Base-by-base conservation (phyloP, 1,284 basidiomycete genomes). In the Ustilago nuda region DNA sequence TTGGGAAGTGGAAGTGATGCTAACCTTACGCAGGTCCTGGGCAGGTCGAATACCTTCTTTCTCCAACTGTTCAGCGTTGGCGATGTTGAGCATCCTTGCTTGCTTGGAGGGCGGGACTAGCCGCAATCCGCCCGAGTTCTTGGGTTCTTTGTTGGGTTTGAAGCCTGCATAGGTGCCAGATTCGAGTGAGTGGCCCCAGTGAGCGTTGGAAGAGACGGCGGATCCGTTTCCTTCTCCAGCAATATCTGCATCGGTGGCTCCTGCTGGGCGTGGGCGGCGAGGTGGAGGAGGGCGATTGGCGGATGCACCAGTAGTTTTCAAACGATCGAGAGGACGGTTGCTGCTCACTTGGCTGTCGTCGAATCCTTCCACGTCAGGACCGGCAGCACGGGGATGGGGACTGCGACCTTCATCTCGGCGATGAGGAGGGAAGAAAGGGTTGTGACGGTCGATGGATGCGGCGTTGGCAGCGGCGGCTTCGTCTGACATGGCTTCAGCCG, bases 341-440 rank as follows among this genome's bases (percentile, higher is more conserved):
- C 62, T 60, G 61, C 64, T 65, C 30, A 77, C 65, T 35, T 65
- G 62, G 60, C 81, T 71, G 36, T 78, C 71, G 19, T 71, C 66
- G 43, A 58, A 46, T 12, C 23, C 58, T 33, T 45, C 56, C 8
- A 27, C 43, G 17, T 27, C 55, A n/a, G 52, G 61, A 17, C 70
- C 69, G 11, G 36, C 59, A 19, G 46, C 62, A 5, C 23, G 23
- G 23, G 61, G 53, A 9, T 56, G 39, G 30, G 62, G 58, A 39
- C 62, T 61, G 43, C 73, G 53, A 36, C 77, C 66, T 54, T 72
- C 64, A 45, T 83, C 81, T 17, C 81, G 70, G 12, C 66, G 53
- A 53, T 77, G 72, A 12, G 76, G 78, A 12, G 73, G 72, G 61
- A 84, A 81, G 71, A 84, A 84, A 12, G 83, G 82, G 23, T 82